A percentile compares a stretch with the other conserved stretches of the same genome.
Conservation (phyloP, 2,329 filamentous ascomycete genomes). For the Onygenales sp. region DNA sequence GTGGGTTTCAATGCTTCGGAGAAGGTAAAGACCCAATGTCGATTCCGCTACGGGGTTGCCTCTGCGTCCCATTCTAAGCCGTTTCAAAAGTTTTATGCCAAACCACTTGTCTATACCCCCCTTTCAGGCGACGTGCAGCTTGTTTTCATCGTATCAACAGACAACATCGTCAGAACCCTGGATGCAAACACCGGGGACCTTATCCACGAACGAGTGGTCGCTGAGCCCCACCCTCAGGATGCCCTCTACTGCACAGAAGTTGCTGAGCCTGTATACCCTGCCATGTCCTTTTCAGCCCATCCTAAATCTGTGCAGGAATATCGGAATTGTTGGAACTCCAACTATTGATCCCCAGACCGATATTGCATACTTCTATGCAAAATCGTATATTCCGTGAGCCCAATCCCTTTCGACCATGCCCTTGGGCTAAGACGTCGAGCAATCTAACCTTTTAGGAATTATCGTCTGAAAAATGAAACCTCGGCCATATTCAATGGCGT, state of each 20-base stretch:
- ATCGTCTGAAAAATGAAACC: neutral
- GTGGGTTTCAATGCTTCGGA: neutral
- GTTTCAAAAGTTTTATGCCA: neutral
- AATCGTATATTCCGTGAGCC: neutral
- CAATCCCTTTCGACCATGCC: neutral
- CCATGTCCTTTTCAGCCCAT: neutral
- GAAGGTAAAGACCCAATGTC: neutral
- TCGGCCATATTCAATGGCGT: neutral
- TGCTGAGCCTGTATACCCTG: neutral
- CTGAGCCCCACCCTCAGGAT: neutral
- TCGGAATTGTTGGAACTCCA: neutral
- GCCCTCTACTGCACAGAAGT: neutral
- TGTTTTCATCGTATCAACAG: neutral
- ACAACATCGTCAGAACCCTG: neutral
- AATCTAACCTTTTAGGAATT: neutral
- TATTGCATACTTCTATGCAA: constrained; percentile 1
- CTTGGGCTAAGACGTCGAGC: neutral
- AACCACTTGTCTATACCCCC: neutral
- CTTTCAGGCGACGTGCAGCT: neutral
- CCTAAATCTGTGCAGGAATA: neutral
- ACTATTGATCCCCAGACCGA: neutral
- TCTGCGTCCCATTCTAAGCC: neutral
- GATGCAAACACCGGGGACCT: neutral
- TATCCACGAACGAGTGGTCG: neutral
- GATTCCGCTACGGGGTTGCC: neutral